Base-by-base conservation (phyloP, 1,284 basidiomycete genomes). In the Cystobasidium sp. region DNA sequence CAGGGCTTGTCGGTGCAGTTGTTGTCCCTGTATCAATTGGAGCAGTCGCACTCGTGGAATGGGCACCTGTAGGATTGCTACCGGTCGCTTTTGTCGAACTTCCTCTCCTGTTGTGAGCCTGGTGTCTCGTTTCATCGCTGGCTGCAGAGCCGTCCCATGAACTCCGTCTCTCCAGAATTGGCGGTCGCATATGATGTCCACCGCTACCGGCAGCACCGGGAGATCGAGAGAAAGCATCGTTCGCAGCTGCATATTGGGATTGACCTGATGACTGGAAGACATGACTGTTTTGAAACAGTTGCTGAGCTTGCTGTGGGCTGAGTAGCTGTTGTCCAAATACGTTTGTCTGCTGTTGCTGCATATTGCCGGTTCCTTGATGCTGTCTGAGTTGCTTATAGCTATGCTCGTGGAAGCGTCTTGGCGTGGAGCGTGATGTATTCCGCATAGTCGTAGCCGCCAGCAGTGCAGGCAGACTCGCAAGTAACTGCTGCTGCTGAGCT, bases 121-220 rank as follows among this genome's bases (percentile, higher is more conserved):
- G 31, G 31, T 49, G 49, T 63, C 61, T 49, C 1, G 39, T 47
- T 10, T 71, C 69, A 22, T 51, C 62, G 31, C 62, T 70, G 3
- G 58, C 69, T 16, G 49, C 52, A n/a, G 52, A 55, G 2, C 69
- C 69, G 41, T 71, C 69, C 69, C 69, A 71, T 18, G 69, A 71
- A 58, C 69, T 71, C 22, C 69, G 41, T 24, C 69, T 46, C 51
- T 61, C 43, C 18, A 56, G 68, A 6, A 53, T 67, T 53, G 64
- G 49, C 12, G 64, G 49, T 37, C 47, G 41, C 16, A 4, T 20
- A 9, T 31, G 24, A 12, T 52, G 31, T 31, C 31, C 31, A 31
- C 31, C 31, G 31, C 31, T 31, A 31, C 31, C 31, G 31, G 39
- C n/a, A 49, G 12, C 31, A n/a, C n/a, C n/a, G 12, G 6, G 37